Evolutionary conservation across 768 basidiomycete genomes (phyloP), one percentile per base, ranked within the genome.

Genomic region (Tylopilus subfusipes): DNA sequence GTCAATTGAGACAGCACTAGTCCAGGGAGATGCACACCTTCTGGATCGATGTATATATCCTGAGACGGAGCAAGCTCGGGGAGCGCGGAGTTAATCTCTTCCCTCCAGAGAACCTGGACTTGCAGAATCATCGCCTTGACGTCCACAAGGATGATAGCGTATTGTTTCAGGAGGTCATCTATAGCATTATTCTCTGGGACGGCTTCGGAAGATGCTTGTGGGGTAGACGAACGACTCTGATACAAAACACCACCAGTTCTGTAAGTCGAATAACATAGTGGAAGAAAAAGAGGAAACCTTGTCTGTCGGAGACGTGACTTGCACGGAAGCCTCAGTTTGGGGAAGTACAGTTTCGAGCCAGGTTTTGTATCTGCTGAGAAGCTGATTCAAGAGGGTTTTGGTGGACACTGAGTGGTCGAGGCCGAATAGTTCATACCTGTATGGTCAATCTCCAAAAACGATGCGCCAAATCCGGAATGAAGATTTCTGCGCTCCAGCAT

Each of bases 361-460:
- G 30, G 78, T 79, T 53, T 73, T 81, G 66, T 91, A 93, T 51
- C 93, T 80, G 61, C 85, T 88, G 48, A 95, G 62, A 54, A 97
- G 84, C 92, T 95, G 53, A 31, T 29, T 44, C 42, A 33, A 43
- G 25, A 57, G 33, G 36, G 50, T 51, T 49, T 56, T 31, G 39
- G 54, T 27, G 29, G 29, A 33, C 5, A 53, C 51, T 29, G 36
- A 39, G 50, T 21, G 27, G 33, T 47, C 33, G 47, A 38, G 21
- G 40, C 21, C 2, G 5, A 48, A 55, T 48, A 60, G 14, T 27
- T 27, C 63, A 50, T 46, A 93, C 93, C 82, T 99, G 96, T 25
- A 99, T 72, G 7, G 87, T 90, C 53, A 98, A 73, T 63, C 81
- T 83, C 97, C 96, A 98, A 69, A 98, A 98, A 47, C 89, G 81